Evolutionary conservation across 768 basidiomycete genomes (phyloP), one percentile per base, ranked within the genome.

Genomic region (Termitomyces sp.): DNA sequence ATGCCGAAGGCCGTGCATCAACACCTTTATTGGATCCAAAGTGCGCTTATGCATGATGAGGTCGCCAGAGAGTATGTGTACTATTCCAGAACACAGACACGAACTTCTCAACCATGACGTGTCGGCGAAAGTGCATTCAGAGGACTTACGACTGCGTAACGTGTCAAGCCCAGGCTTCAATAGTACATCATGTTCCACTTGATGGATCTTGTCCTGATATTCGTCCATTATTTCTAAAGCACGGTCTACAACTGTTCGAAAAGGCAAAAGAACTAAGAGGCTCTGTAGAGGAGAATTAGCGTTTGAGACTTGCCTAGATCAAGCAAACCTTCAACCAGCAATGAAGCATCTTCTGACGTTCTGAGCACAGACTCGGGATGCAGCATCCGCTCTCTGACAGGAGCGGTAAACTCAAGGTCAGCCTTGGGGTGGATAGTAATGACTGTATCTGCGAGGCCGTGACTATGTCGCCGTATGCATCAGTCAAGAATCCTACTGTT

Each of bases 21-120:
- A 73, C 3, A 82, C 80, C 67, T n/a, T n/a, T n/a, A n/a, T n/a
- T n/a, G n/a, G n/a, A n/a, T n/a, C 82, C 5, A 88, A 75, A 4
- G 87, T 87, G 18, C 87, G 79, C 65, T 87, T 89, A 67, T 86
- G 85, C n/a, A 87, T 72, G 52, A 84, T 84, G 10, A 90, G 75
- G 64, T 90, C 86, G 13, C 86, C 87, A 33, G 85, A 86, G 13
- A 89, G 73, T 54, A 90, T 85, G 66, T 90, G 88, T 53, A 90
- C 87, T 87, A 45, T n/a, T 42, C 24, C 31, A 34, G n/a, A 10
- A 20, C 33, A 18, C 16, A 55, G 33, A 54, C 22, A 52, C 6
- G 41, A 42, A 8, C 28, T n/a, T 16, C 47, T 50, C 39, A 49
- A 39, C 39, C 16, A 37, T 16, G 36, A n/a, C n/a, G n/a, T n/a